Evolutionary conservation across 1,284 basidiomycete species (phyloP).

Genomic region (Volvariella volvacea): DNA sequence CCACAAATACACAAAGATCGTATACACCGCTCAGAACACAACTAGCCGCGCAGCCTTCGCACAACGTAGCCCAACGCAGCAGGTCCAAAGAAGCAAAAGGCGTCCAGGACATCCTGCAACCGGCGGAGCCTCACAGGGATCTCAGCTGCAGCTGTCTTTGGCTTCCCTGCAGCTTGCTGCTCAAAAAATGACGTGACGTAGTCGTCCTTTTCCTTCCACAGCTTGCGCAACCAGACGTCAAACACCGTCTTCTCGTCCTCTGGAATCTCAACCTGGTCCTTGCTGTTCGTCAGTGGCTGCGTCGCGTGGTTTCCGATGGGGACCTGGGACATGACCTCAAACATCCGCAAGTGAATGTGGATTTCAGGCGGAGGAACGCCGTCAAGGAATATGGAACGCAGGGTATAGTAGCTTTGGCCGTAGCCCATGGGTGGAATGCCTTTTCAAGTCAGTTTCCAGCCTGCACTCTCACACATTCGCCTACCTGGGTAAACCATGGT

Average conservation of each 20-base stretch:
- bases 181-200: conserved; percentile 61
- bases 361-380: conserved; percentile 80
- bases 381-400: conserved; percentile 84
- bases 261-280: conserved; percentile 48
- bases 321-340: conserved; percentile 58
- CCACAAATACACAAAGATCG: conserved; percentile 40
- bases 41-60: conserved; percentile 19
- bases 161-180: conserved; percentile 2
- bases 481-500: conserved; percentile 87
- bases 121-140: conserved; percentile 55
- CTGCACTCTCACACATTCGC: conserved; percentile 9
- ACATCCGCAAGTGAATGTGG: conserved; percentile 80
- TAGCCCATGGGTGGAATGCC: conserved; percentile 66
- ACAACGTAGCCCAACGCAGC: conserved; percentile 45
- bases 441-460: conserved; percentile 18
- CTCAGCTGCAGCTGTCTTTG: conserved; percentile 26
- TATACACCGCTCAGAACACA: background rate
- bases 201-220: conserved; percentile 84
- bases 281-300: conserved; percentile 23
- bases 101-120: conserved; percentile 50
- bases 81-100: conserved; percentile 67
- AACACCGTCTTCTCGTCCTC: conserved; percentile 67
- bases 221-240: conserved; percentile 73
- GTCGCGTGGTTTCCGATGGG: conserved; percentile 56
- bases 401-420: conserved; percentile 82